Percentiles rank a stretch among this genome's conserved stretches.
These are phyloP conservation scores for bread wheat (Triticum aestivum) DNA, from an alignment of 176 grass and related monocot genomes.

Conservation along the genomic window IWGSC_CS_RefSeq_v2.1 NC_057813.1:360019117-360019616, in stretches of 20 bases:
- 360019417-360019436: constrained; percentile 62
- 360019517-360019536: constrained; percentile 91
- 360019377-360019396: constrained; percentile 80
- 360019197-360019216: constrained; percentile 93
- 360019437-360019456: constrained; percentile 69
- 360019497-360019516: constrained; percentile 66
- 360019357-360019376: constrained; percentile 97
- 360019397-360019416: constrained; percentile 72
- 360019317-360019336: constrained; percentile 78
- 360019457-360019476: constrained; percentile 70
- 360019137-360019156: constrained; percentile 42
- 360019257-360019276: constrained; percentile 61
- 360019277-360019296: constrained; percentile 95
- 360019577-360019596: constrained; percentile 83
- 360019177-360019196: constrained; percentile 90
- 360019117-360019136: constrained; percentile 42
- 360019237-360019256: constrained; percentile 84
- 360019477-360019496: constrained; percentile 65
- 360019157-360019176: constrained; percentile 39
- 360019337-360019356: constrained; percentile 96
- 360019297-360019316: constrained; percentile 87
- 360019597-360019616: constrained; percentile 93
- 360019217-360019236: constrained; percentile 90
- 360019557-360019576: constrained; percentile 99
- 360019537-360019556: constrained; percentile 97